Percentiles rank a stretch among this genome's conserved stretches.
phyloP scores from a whole-genome alignment of 441 rosid species.

The Euphorbia neoarborescens region DNA sequence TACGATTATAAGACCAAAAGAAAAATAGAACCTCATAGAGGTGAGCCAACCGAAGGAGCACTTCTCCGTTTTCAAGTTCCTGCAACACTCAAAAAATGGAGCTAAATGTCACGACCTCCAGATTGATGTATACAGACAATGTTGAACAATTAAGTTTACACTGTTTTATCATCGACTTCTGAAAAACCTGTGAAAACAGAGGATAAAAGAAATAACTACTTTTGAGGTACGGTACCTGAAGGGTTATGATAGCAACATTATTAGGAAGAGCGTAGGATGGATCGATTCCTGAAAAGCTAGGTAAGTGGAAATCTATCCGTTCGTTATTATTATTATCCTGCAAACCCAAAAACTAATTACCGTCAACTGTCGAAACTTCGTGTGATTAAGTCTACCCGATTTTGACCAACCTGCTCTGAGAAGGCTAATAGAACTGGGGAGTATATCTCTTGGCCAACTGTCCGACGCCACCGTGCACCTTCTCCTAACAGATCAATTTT shows the following conservation, averaged over 20 bases:
- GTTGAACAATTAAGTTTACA: not conserved
- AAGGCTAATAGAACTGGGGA: conserved; percentile 47
- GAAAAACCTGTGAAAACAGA: not conserved
- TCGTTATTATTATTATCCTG: conserved; percentile 34
- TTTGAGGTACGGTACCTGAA: conserved; percentile 30
- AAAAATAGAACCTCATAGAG: conserved; percentile 34
- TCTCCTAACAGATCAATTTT: conserved; percentile 38
- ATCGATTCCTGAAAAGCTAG: conserved; percentile 38
- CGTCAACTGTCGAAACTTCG: conserved; percentile 16
- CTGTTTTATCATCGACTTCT: conserved; percentile 1
- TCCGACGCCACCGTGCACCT: conserved; percentile 48
- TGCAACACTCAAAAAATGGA: conserved; percentile 15
- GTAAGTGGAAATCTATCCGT: conserved; percentile 29
- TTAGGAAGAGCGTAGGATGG: conserved; percentile 36
- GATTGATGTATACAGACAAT: not conserved
- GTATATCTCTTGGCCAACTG: conserved; percentile 45
- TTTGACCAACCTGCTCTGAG: conserved; percentile 40
- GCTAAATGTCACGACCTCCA: conserved; percentile 3
- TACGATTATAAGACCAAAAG: not conserved
- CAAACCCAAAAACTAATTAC: conserved; percentile 19
- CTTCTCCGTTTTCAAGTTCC: conserved; percentile 41
- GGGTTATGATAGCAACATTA: conserved; percentile 40
- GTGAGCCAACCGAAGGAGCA: conserved; percentile 45
- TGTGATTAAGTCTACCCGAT: conserved; percentile 10
- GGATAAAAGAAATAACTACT: not conserved